These are phyloP conservation scores for Plasmodiophora brassicae DNA, from an alignment of 208 protist genomes.

Conservation along the genomic window DNA sequence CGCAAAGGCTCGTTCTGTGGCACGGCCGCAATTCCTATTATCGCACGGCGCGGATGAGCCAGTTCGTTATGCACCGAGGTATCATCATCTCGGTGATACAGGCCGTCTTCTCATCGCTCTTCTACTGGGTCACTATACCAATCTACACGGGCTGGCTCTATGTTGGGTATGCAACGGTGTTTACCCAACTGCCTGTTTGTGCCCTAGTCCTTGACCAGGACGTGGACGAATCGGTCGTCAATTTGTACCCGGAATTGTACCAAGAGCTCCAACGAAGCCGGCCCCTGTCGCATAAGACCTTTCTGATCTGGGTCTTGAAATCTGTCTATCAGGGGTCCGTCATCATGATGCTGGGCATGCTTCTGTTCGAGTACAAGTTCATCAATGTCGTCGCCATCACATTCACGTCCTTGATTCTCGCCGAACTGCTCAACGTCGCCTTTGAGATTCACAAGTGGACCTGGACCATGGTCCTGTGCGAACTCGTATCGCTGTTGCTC, in stretches of 20 bases:
- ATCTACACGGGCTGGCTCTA: conserved; percentile 87
- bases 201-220: conserved; percentile 93
- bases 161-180: conserved; percentile 92
- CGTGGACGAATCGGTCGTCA: conserved; percentile 76
- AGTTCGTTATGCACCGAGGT: conserved; percentile 97
- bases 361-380: conserved; percentile 84
- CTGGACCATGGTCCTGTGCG: conserved; percentile 74
- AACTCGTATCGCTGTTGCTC: conserved; percentile 56
- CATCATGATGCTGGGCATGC: conserved; percentile 87
- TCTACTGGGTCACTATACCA: conserved; percentile 90
- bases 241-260: conserved; percentile 93
- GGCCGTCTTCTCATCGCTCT: conserved; percentile 89
- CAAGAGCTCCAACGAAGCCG: conserved; percentile 88
- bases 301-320: conserved; percentile 70
- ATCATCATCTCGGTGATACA: conserved; percentile 94
- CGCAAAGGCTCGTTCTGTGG: conserved; percentile 62
- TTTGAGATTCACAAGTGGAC: conserved; percentile 81
- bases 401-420: conserved; percentile 92
- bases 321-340: conserved; percentile 76
- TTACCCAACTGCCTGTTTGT: conserved; percentile 94
- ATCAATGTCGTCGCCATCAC: conserved; percentile 92
- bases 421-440: conserved; percentile 88
- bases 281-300: conserved; percentile 73
- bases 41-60: conserved; percentile 47
- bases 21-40: conserved; percentile 74